Conservation (phyloP, 1,284 basidiomycete species). For the Rhodotorula sp. region DNA sequence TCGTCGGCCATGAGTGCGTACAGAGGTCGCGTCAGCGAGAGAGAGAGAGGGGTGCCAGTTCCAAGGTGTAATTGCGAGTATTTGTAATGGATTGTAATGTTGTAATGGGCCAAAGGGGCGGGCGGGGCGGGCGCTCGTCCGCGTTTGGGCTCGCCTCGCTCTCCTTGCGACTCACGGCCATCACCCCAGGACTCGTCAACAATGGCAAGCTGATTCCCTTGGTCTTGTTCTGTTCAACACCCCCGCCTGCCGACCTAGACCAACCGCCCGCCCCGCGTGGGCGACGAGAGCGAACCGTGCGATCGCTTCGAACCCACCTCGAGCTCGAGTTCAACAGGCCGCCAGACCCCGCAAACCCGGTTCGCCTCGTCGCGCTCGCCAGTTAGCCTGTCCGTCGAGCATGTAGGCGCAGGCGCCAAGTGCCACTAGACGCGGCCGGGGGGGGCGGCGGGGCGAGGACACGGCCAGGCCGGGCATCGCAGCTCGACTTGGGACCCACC, state of each 20-base stretch:
- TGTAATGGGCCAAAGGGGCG: background rate
- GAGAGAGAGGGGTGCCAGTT: background rate
- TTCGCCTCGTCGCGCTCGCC: background rate
- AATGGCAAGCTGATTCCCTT: background rate
- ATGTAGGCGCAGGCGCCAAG: no score
- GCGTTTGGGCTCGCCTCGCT: background rate
- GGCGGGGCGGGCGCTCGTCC: background rate
- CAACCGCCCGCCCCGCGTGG: background rate
- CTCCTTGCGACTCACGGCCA: constrained; percentile 8
- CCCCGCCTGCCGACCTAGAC: background rate
- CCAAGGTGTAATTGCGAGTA: background rate
- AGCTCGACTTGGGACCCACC: background rate
- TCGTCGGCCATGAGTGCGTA: background rate
- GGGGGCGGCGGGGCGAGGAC: background rate
- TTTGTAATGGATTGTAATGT: background rate
- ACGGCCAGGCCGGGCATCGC: background rate
- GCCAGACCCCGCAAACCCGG: background rate
- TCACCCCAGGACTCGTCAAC: constrained; percentile 7
- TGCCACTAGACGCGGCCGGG: no score
- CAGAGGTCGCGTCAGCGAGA: background rate
- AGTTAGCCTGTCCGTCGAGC: no score
- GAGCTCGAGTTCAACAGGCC: background rate
- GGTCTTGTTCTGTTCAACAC: background rate
- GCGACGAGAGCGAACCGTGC: no score
- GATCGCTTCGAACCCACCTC: background rate